These are phyloP conservation scores for Fusarium secorum DNA, from an alignment of 2,329 filamentous ascomycete genomes.

Conservation along the genomic window DNA sequence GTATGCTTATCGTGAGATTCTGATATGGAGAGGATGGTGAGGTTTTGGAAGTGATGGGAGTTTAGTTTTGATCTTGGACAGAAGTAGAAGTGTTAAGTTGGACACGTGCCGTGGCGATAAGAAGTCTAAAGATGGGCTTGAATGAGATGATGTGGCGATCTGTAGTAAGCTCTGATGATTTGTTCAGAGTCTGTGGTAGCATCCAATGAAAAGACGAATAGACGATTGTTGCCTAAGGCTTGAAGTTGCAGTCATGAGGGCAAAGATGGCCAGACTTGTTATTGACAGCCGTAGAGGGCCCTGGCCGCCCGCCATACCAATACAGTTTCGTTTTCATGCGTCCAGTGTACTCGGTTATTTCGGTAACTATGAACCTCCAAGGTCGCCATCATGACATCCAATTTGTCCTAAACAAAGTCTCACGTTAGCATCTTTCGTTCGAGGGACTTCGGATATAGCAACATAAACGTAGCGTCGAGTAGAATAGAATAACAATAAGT, in stretches of 20 bases:
- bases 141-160: conserved; percentile 21
- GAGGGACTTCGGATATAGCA: neutral
- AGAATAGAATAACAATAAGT: neutral
- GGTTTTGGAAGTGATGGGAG: neutral
- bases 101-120: conserved; percentile 27
- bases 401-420: neutral
- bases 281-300: neutral
- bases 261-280: neutral
- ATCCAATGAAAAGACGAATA: conserved; percentile 14
- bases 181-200: neutral
- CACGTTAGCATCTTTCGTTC: neutral
- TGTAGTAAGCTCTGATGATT: conserved; percentile 5
- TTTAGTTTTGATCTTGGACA: neutral
- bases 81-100: neutral
- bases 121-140: conserved; percentile 4
- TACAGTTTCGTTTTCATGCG: too few species aligned
- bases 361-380: neutral
- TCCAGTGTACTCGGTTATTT: neutral
- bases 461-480: neutral
- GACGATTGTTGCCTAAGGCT: conserved; percentile 26
- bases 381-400: conserved; percentile 1
- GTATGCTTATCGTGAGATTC: neutral
- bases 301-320: neutral
- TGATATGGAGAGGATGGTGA: neutral
- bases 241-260: neutral